Percentiles rank a stretch among this genome's conserved stretches.
These are phyloP conservation scores for Crotalaria pallida DNA, from an alignment of 306 rosid genomes.

Conservation along the genomic window DNA sequence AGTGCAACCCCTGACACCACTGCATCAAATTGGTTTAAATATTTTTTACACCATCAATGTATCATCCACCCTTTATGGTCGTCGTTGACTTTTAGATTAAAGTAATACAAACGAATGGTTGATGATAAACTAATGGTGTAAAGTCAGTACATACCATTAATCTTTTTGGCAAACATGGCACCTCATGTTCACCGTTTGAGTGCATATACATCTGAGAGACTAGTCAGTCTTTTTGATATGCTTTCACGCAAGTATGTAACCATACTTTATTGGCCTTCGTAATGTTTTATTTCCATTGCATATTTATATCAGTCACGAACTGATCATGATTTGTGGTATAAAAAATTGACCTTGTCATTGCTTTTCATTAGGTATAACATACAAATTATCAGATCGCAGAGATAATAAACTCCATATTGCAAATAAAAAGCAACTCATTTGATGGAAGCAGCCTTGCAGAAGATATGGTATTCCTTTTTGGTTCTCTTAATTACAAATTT, in stretches of 20 bases:
- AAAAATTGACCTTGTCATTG: constrained; percentile 1
- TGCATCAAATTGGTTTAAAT: no score
- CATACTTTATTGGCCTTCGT: constrained; percentile 10
- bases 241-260: constrained; percentile 82
- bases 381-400: constrained; percentile 73
- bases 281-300: constrained; percentile 5
- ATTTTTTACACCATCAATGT: no score
- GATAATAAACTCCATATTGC: constrained; percentile 43
- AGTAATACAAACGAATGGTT: no score
- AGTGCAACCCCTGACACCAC: no score
- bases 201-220: constrained; percentile 93
- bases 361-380: constrained; percentile 68
- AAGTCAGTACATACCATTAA: no score
- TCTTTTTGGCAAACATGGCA: constrained; percentile 94
- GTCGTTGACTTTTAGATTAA: no score
- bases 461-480: constrained; percentile 47
- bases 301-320: not conserved
- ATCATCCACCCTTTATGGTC: no score
- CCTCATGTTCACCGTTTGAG: constrained; percentile 95
- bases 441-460: constrained; percentile 65
- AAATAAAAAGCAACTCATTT: constrained; percentile 48
- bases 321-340: constrained; percentile 8
- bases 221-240: constrained; percentile 95
- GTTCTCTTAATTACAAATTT: not conserved
- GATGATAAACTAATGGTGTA: no score